Base-by-base conservation (phyloP, 768 basidiomycete genomes). In the Epithele typhae region DNA sequence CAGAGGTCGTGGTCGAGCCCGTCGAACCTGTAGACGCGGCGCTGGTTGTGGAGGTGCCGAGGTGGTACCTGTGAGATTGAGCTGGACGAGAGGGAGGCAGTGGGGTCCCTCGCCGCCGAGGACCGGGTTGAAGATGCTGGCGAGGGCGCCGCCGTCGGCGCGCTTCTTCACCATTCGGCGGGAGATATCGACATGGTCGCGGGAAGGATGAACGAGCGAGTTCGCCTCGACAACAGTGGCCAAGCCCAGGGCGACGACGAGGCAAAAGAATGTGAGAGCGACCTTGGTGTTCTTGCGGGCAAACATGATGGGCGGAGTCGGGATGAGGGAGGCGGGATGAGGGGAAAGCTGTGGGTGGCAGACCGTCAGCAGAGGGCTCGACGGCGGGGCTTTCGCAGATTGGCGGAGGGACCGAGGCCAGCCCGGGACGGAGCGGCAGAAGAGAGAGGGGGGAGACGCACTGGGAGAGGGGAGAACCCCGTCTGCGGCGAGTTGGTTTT, bases 131-230 rank as follows among this genome's bases (percentile, higher is more conserved):
- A 40, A 47, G 17, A 18, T 52, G 49, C 46, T 38, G 24, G 48
- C 32, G 18, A 18, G 22, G 40, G 38, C 25, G 24, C 49, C 14
- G 59, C 45, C 61, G 48, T 35, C 1, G 34, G 41, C 60, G 30
- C 87, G 83, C 62, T 84, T 87, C 68, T 74, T 85, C 55, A 89
- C 61, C 62, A 90, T 66, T n/a, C n/a, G n/a, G 58, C 87, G 83
- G 58, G 79, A 78, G 58, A 81, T 66, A 57, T 68, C 68, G 41
- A 57, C 70, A 65, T 85, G 81, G 64, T 76, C 76, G 54, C 78
- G 78, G 41, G 71, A 80, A 27, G 65, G 65, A 51, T 53, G 58
- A 53, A 45, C 24, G 64, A 66, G 51, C 68, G 65, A 49, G 70
- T 74, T 66, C 59, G 77, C 77, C 46, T 77, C 69, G 37, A 73